phyloP scores from a whole-genome alignment of 192 early-diverging fungal species.

The Helicostylum pulchrum region DNA sequence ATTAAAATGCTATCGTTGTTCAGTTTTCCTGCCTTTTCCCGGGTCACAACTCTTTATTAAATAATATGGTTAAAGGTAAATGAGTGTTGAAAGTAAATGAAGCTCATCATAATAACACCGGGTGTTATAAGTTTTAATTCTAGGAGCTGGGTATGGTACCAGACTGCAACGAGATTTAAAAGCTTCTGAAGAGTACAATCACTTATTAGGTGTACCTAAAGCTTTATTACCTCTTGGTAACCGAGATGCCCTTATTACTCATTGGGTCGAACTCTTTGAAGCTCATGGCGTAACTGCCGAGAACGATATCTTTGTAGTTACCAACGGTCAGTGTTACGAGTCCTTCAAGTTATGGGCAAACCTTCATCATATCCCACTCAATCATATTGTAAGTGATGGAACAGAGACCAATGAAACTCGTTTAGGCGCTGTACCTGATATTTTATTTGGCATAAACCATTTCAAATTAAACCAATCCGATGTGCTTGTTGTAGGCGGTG shows the following conservation, averaged over 20 bases:
- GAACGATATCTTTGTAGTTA: constrained; percentile 40
- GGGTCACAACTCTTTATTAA: no score
- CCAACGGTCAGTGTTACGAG: constrained; percentile 40
- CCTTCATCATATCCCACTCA: constrained; percentile 27
- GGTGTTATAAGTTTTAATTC: constrained; percentile 40
- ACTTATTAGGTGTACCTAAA: constrained; percentile 46
- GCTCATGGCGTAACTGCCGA: constrained; percentile 10
- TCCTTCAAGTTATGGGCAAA: constrained; percentile 47
- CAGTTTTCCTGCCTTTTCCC: no score
- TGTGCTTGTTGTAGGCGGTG: constrained; percentile 57
- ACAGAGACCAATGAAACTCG: constrained; percentile 47
- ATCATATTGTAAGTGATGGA: constrained; percentile 49
- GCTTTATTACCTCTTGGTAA: constrained; percentile 43
- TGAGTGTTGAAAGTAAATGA: no score
- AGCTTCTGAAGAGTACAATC: constrained; percentile 25
- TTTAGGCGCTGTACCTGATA: constrained; percentile 55
- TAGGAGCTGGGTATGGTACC: constrained; percentile 62
- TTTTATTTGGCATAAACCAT: constrained; percentile 40
- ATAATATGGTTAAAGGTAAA: no score
- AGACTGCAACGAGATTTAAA: constrained; percentile 52
- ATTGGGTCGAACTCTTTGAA: constrained; percentile 37
- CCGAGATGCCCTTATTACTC: constrained; percentile 41
- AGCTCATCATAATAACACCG: neutral
- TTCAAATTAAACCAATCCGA: constrained; percentile 23
- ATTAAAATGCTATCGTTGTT: no score